Conservation (phyloP, 176 grass and related monocot genomes). For the Pontederia crassipes region DNA sequence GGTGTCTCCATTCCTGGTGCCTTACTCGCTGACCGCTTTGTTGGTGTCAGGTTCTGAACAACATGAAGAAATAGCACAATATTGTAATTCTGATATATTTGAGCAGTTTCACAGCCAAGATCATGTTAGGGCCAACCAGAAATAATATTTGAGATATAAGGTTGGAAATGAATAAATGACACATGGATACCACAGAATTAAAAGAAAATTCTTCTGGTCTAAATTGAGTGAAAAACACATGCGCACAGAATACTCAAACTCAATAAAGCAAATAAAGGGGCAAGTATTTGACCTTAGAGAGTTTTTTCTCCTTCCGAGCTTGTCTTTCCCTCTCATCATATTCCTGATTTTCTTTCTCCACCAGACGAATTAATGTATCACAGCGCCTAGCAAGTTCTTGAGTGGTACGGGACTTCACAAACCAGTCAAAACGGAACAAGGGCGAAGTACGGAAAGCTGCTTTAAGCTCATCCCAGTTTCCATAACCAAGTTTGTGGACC, state of each 20-base stretch:
- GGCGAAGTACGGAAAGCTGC: slow-evolving; percentile 83
- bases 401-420: slow-evolving; percentile 92
- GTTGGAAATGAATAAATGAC: too few relatives aligned
- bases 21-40: slow-evolving; percentile 44
- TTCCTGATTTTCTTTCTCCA: slow-evolving; percentile 99
- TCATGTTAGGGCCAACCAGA: neutral
- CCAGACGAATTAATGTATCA: slow-evolving; percentile 86
- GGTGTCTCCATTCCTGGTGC: slow-evolving; percentile 54
- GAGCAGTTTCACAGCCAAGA: neutral
- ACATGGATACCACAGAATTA: too few relatives aligned
- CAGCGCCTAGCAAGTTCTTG: slow-evolving; percentile 93
- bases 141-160: too few relatives aligned
- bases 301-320: slow-evolving; percentile 82
- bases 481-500: slow-evolving; percentile 98
- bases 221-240: too few relatives aligned
- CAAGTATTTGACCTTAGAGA: slow-evolving; percentile 49
- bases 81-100: neutral
- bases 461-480: slow-evolving; percentile 96
- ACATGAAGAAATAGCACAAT: neutral
- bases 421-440: slow-evolving; percentile 98
- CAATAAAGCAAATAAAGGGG: neutral
- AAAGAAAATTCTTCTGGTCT: too few relatives aligned
- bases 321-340: slow-evolving; percentile 90
- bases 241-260: too few relatives aligned
- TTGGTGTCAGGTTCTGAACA: slow-evolving; percentile 63